phyloP scores from a whole-genome alignment of 768 basidiomycete genomes.

The Termitomyces heimii region DNA sequence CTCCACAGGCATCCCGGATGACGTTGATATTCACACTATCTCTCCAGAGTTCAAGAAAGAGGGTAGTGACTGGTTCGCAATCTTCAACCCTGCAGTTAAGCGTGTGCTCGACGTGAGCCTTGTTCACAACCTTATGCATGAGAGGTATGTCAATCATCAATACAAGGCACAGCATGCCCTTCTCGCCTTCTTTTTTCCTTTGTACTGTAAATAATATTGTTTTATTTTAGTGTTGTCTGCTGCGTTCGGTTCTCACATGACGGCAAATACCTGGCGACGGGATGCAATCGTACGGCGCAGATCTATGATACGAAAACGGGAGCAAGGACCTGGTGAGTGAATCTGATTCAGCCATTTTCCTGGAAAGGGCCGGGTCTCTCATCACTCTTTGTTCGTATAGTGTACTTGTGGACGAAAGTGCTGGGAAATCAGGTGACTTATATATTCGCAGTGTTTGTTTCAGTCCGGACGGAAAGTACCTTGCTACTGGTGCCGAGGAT shows the following conservation, averaged over 20 bases:
- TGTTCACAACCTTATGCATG: slow-evolving; percentile 86
- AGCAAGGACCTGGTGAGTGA: slow-evolving; percentile 68
- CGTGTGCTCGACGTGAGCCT: slow-evolving; percentile 72
- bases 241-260: slow-evolving; percentile 94
- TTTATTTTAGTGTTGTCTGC: slow-evolving; percentile 50
- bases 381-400: slow-evolving; percentile 27
- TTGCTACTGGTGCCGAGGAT: slow-evolving; percentile 93
- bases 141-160: slow-evolving; percentile 50
- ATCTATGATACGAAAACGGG: slow-evolving; percentile 94
- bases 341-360: neutral
- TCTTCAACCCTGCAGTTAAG: slow-evolving; percentile 81
- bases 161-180: neutral
- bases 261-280: slow-evolving; percentile 89
- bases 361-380: slow-evolving; percentile 2
- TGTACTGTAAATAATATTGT: neutral
- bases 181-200: neutral
- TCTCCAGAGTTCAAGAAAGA: slow-evolving; percentile 62
- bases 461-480: slow-evolving; percentile 80
- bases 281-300: slow-evolving; percentile 93
- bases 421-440: slow-evolving; percentile 69
- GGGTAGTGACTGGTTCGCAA: slow-evolving; percentile 83
- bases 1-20: slow-evolving; percentile 38
- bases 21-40: slow-evolving; percentile 29
- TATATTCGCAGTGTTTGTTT: slow-evolving; percentile 93
- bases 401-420: slow-evolving; percentile 72